Conservation (phyloP, 1,284 basidiomycete genomes). For the Ustilago curta region DNA sequence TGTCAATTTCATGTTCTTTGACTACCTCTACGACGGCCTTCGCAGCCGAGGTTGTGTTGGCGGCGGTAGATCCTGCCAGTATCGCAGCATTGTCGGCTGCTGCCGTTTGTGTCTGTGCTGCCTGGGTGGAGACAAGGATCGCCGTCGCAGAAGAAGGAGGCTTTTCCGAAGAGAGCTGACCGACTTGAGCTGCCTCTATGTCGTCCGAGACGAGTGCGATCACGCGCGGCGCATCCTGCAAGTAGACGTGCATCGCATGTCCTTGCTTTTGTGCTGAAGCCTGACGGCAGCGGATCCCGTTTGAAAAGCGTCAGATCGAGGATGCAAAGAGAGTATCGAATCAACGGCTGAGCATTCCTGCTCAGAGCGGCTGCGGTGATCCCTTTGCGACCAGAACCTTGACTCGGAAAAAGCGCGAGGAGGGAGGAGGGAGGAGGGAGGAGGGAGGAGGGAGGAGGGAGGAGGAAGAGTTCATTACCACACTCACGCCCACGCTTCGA, state of each 20-base stretch:
- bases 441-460: not conserved
- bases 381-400: not conserved
- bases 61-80: slow-evolving; percentile 22
- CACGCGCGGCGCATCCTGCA: slow-evolving; percentile 56
- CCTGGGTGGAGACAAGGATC: slow-evolving; percentile 42
- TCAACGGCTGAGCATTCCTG: slow-evolving; percentile 3
- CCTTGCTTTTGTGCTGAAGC: slow-evolving; percentile 8
- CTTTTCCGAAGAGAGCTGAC: slow-evolving; percentile 7
- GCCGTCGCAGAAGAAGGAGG: slow-evolving; percentile 22
- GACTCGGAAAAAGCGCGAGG: not conserved
- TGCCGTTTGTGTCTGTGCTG: slow-evolving; percentile 7
- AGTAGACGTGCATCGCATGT: slow-evolving; percentile 62
- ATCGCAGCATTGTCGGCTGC: slow-evolving; percentile 17
- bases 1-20: slow-evolving; percentile 36
- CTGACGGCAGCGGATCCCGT: not conserved
- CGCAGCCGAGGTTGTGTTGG: slow-evolving; percentile 20
- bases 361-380: not conserved
- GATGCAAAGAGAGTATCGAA: too few relatives aligned
- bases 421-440: not conserved
- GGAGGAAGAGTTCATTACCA: not conserved
- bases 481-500: not conserved
- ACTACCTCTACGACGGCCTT: slow-evolving; percentile 55
- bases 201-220: slow-evolving; percentile 47
- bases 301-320: not conserved
- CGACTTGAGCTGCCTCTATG: slow-evolving; percentile 3